Evolutionary conservation across 495 filamentous ascomycete species (phyloP), one percentile per base, ranked within the genome.

Genomic region (Lichina pygmaea): DNA sequence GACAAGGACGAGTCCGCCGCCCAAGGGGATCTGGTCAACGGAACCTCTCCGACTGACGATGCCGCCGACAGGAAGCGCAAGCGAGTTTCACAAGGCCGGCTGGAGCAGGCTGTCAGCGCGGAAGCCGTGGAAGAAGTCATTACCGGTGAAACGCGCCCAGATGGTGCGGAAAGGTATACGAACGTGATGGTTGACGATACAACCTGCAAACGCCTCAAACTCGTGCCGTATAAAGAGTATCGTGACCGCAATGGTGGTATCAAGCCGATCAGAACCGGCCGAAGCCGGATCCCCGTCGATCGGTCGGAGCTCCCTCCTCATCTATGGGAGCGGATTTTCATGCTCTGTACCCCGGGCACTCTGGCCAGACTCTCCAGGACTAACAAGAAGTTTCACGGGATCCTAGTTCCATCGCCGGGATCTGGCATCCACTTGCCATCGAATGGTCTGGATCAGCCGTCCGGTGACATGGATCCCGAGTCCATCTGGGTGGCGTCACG

Each of bases 401-500:
- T 59, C 66, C 76, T 52, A 4, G 41, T 36, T 16, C 45, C 45
- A 46, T 17, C 33, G 2, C 11, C 10, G 24, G 17, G 8, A 2
- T 6, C 13, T 12, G 10, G 12, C 9, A 33, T 1, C 10, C 32
- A 15, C 7, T 9, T 7, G 9, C 11, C 41, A 16, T 12, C 45
- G 8, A 45, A 1, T 33, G 15, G 15, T 34, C 24, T 32, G 24
- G 38, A 45, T 34, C 1, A 15, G 17, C 12, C n/a, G 9, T 34
- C 32, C 34, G n/a, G n/a, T n/a, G 8, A 12, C 8, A 8, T 46
- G 16, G 44, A 46, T 9, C 33, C 72, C 48, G 67, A 73, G 53
- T 52, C 57, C 39, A 68, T 79, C 48, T 79, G 74, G 74, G 63
- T 61, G 44, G 57, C 65, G 46, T 74, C 72, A 33, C 67, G 73